Evolutionary conservation across 768 basidiomycete genomes (phyloP), one percentile per base, ranked within the genome.

Genomic region (Tricholomella constricta): DNA sequence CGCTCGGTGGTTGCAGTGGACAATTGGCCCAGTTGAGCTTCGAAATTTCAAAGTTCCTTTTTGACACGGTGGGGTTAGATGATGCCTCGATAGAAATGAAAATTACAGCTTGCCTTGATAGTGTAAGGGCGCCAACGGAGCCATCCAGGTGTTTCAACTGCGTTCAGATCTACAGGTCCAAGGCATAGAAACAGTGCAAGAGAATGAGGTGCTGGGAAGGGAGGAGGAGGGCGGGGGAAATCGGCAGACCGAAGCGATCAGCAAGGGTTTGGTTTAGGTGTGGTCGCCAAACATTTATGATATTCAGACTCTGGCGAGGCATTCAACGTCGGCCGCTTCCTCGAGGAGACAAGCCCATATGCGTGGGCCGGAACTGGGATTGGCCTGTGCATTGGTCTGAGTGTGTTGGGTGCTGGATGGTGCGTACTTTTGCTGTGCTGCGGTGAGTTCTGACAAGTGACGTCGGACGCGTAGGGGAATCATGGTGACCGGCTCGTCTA

Each of bases 371-470:
- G 92, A 41, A 83, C 86, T 3, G 97, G 97, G 9, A 88, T 98
- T 32, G 94, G 91, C 15, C 77, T 98, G 36, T 96, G 93, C 63
- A 92, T 96, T 47, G 97, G 97, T 4, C 68, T 98, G 48, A 94
- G 92, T 63, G 94, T 97, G 2, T 73, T 94, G 2, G 97, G 96
- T 54, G 97, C 96, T 43, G 96, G 89, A 72, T 98, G 97, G 97
- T 96, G 41, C 56, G 90, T 71, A 26, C 14, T 45, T 27, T 25
- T 23, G 47, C 9, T 23, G 22, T 26, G 34, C 44, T 34, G 51
- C 4, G 29, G 32, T 15, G 27, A 42, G 14, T 48, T n/a, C 35
- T 65, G 55, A 54, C 51, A 37, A n/a, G 45, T 31, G 37, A 58
- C 53, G 25, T 48, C 37, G 6, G 36, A 23, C 43, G 45, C 25